Conservation (phyloP, 2,329 filamentous ascomycete species). For the Ophiocordyceps camponoti-saundersi region DNA sequence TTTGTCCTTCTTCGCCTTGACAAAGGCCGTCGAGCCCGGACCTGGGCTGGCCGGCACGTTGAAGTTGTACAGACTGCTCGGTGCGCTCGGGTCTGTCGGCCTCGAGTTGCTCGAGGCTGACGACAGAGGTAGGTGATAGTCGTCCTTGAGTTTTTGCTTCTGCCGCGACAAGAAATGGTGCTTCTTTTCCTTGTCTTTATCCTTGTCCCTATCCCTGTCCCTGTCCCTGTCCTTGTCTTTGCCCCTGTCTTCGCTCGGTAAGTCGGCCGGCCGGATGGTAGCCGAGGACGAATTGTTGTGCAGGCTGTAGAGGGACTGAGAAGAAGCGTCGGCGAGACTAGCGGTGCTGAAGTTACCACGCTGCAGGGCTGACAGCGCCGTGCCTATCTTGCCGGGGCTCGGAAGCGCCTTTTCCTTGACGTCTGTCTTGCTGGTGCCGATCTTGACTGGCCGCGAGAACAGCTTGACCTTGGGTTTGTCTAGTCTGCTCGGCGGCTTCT, state of each 20-base stretch:
- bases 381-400: conserved; percentile 55
- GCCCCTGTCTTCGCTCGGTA: conserved; percentile 30
- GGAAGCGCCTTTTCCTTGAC: conserved; percentile 49
- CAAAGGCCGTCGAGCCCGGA: conserved; percentile 47
- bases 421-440: conserved; percentile 48
- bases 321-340: conserved; percentile 46
- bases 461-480: conserved; percentile 70
- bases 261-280: conserved; percentile 51
- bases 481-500: conserved; percentile 37
- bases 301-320: conserved; percentile 51
- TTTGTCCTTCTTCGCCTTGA: conserved; percentile 77
- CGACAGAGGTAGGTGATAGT: conserved; percentile 54
- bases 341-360: conserved; percentile 54
- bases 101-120: conserved; percentile 63
- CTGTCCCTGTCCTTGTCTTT: conserved; percentile 5
- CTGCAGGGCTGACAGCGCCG: conserved; percentile 48
- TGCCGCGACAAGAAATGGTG: conserved; percentile 67
- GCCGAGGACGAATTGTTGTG: conserved; percentile 57
- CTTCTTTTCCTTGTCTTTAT: conserved; percentile 46
- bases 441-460: conserved; percentile 63
- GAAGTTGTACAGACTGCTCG: conserved; percentile 65
- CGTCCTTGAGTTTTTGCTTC: conserved; percentile 64
- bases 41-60: conserved; percentile 56
- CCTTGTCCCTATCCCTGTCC: background rate
- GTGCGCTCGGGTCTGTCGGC: conserved; percentile 57